Evolutionary conservation across 805 yeast species (phyloP).

Genomic region (Ogataea pignaliae): DNA sequence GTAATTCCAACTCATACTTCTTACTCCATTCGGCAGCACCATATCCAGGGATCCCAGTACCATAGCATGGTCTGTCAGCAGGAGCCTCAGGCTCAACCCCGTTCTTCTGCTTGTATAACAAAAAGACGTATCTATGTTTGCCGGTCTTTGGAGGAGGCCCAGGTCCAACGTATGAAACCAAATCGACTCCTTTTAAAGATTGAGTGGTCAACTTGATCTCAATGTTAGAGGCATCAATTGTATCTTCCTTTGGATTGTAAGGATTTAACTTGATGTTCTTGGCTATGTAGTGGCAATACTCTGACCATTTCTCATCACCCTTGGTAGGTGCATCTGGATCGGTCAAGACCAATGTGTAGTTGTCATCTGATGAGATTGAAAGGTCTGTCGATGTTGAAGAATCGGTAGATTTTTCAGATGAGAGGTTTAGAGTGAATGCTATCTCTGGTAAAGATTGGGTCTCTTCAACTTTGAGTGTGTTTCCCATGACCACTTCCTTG

Average conservation of each 20-base stretch:
- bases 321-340: conserved; percentile 94
- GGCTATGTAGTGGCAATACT: conserved; percentile 71
- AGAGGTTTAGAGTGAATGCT: conserved; percentile 50
- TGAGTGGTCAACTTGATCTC: conserved; percentile 32
- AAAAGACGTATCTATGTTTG: conserved; percentile 78
- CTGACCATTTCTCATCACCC: conserved; percentile 83
- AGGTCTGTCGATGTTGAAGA: conserved; percentile 28
- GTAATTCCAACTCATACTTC: conserved; percentile 56
- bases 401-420: conserved; percentile 25
- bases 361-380: conserved; percentile 40
- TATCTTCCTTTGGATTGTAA: conserved; percentile 29
- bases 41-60: conserved; percentile 73
- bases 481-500: conserved; percentile 73
- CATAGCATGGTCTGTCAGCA: conserved; percentile 71
- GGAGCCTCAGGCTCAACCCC: conserved; percentile 36
- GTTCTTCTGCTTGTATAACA: conserved; percentile 65
- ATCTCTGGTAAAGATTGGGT: conserved; percentile 67
- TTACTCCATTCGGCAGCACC: conserved; percentile 76
- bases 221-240: conserved; percentile 15
- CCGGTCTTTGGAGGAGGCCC: conserved; percentile 89
- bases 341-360: conserved; percentile 73
- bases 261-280: conserved; percentile 47
- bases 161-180: conserved; percentile 70
- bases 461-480: conserved; percentile 56
- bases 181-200: conserved; percentile 35